Evolutionary conservation across 2,329 filamentous ascomycete species (phyloP), one percentile per base, ranked within the genome.

Genomic region (Verticillium nonalfalfae): DNA sequence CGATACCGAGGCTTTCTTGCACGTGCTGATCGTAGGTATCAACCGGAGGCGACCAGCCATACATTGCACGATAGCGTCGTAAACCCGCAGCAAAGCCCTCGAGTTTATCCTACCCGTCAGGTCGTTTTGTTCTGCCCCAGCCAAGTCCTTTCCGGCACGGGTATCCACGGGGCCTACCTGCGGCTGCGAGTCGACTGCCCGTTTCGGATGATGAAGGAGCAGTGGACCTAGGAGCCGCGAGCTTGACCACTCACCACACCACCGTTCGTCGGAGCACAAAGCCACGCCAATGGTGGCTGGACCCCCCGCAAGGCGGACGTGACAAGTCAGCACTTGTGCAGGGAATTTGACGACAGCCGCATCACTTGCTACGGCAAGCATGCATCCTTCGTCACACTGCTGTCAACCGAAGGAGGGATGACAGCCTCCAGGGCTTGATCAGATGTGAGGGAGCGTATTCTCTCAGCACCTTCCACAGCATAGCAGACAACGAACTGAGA

Each of bases 241-340:
- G 21, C n/a, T 50, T 15, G 39, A 15, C 7, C 45, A 50, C 45
- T n/a, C 39, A 50, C 45, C 45, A 50, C 45, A 26, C 39, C 39
- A 45, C 45, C 45, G 18, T 26, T n/a, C 9, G 45, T 50, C 45
- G 18, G 45, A 4, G 18, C 45, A 50, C 21, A 10, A n/a, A 50
- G n/a, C 11, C 45, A 2, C 15, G 21, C 45, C 11, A 50, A 9
- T 4, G 45, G n/a, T 50, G 45, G 45, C 45, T 50, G 45, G 11
- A 50, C 18, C 45, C 45, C 9, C 45, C 14, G 39, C 45, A 50
- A 11, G 45, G 9, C 45, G 4, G 18, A 10, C 45, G 18, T 21
- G n/a, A 61, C 45, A 57, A 57, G 62, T 63, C 62, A 64, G 62
- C 63, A 63, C 62, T 59, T 64, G 60, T 40, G 62, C 62, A 61